Percentiles rank a stretch among this genome's conserved stretches.
Evolutionary conservation across 768 basidiomycete genomes (phyloP).

Genomic region (Rhodotorula graminis): DNA sequence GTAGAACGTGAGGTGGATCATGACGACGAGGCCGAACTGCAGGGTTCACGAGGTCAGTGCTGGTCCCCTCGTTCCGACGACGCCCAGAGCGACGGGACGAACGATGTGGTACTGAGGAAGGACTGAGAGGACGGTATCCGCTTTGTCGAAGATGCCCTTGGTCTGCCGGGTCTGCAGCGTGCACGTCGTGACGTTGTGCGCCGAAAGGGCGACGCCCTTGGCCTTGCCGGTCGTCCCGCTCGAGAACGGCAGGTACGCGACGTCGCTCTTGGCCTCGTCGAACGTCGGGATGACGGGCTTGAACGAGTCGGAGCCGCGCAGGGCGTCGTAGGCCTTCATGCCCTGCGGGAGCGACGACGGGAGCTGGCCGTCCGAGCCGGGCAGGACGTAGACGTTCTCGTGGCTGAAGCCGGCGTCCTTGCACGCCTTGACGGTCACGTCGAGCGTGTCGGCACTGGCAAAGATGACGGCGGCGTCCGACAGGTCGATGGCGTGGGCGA

Average conservation of each 20-base stretch:
- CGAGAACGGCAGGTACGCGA: conserved; percentile 49
- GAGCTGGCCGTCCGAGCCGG: conserved; percentile 53
- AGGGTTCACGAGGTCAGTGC: background rate
- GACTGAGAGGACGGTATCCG: conserved; percentile 2
- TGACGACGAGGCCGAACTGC: conserved; percentile 53
- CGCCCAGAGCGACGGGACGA: background rate
- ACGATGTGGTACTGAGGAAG: conserved; percentile 27
- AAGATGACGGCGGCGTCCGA: conserved; percentile 61
- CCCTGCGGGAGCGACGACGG: conserved; percentile 58
- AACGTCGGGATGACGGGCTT: conserved; percentile 53
- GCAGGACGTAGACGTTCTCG: conserved; percentile 55
- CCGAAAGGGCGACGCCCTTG: conserved; percentile 57
- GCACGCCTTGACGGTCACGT: conserved; percentile 11
- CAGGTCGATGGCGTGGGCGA: conserved; percentile 65
- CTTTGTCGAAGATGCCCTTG: conserved; percentile 8
- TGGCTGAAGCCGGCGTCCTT: conserved; percentile 52
- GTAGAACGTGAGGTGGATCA: conserved; percentile 57
- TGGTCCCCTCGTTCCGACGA: background rate
- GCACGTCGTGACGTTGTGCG: conserved; percentile 28
- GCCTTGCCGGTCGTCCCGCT: conserved; percentile 71
- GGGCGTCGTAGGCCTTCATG: conserved; percentile 37
- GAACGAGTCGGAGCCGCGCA: conserved; percentile 46
- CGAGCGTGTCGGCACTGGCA: conserved; percentile 54
- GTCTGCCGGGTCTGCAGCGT: conserved; percentile 30
- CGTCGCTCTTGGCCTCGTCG: conserved; percentile 56